Percentiles rank a stretch among this genome's conserved stretches.
phyloP scores from a whole-genome alignment of 2,329 filamentous ascomycete genomes.

The Trichoderma sp. region DNA sequence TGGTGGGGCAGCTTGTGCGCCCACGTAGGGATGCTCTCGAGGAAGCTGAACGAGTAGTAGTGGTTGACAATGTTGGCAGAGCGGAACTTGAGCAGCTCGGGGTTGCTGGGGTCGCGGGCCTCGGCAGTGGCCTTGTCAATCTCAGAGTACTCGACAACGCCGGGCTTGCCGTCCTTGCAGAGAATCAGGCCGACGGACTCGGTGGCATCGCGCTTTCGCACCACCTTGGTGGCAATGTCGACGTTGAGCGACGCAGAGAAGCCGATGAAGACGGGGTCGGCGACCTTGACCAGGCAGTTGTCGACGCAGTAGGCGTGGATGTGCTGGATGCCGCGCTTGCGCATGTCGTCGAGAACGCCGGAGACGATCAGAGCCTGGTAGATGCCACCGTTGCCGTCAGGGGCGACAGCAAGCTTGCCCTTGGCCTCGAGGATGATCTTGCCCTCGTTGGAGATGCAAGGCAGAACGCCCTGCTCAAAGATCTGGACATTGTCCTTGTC shows the following conservation, averaged over 20 bases:
- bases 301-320: constrained; percentile 98
- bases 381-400: constrained; percentile 95
- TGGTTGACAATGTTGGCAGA: constrained; percentile 99
- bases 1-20: constrained; percentile 87
- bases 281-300: constrained; percentile 99
- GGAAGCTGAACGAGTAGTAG: constrained; percentile 95
- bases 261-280: constrained; percentile 92
- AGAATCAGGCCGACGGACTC: constrained; percentile 95
- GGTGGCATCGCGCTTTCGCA: constrained; percentile 94
- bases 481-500: constrained; percentile 82
- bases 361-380: constrained; percentile 87
- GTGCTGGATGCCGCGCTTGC: constrained; percentile 85
- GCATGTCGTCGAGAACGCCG: constrained; percentile 84
- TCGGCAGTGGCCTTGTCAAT: constrained; percentile 88
- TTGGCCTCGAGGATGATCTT: constrained; percentile 95
- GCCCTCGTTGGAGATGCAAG: constrained; percentile 95
- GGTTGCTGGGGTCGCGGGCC: constrained; percentile 80
- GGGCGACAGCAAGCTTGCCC: constrained; percentile 88
- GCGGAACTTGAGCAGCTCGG: constrained; percentile 86
- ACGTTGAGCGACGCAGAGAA: constrained; percentile 87
- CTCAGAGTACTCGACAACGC: constrained; percentile 98
- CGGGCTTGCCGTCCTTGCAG: constrained; percentile 91
- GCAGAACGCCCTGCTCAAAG: constrained; percentile 95
- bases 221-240: constrained; percentile 98
- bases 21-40: constrained; percentile 88